phyloP scores from a whole-genome alignment of 441 rosid genomes.

The Hura crepitans region DNA sequence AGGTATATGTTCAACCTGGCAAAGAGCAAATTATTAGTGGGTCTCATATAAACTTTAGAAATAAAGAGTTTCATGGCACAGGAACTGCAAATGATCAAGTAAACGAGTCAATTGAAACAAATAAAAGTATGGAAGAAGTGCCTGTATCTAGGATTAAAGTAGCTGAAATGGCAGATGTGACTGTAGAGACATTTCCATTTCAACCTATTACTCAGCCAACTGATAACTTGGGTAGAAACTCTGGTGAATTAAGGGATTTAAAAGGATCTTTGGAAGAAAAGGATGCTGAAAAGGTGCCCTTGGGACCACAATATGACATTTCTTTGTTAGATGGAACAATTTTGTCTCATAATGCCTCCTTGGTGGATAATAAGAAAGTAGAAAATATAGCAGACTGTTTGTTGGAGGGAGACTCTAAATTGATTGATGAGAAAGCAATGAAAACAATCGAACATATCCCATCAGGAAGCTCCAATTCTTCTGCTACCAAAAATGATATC shows the following conservation, averaged over 20 bases:
- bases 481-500: slow-evolving; percentile 7
- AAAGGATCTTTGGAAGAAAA: slow-evolving; percentile 29
- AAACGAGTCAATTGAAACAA: slow-evolving; percentile 21
- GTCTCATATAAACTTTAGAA: slow-evolving; percentile 25
- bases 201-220: slow-evolving; percentile 30
- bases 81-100: slow-evolving; percentile 25
- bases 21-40: slow-evolving; percentile 31
- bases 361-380: slow-evolving; percentile 23
- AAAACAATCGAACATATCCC: slow-evolving; percentile 27
- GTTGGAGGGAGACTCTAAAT: slow-evolving; percentile 20
- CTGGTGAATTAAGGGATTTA: slow-evolving; percentile 22
- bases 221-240: slow-evolving; percentile 24
- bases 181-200: slow-evolving; percentile 65
- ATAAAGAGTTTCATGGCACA: slow-evolving; percentile 28
- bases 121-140: slow-evolving; percentile 14
- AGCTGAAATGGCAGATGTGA: slow-evolving; percentile 39
- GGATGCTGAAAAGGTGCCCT: slow-evolving; percentile 28
- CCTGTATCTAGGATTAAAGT: slow-evolving; percentile 27
- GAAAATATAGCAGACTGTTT: slow-evolving; percentile 16
- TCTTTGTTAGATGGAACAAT: slow-evolving; percentile 19
- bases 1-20: slow-evolving; percentile 24
- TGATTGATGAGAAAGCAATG: slow-evolving; percentile 27
- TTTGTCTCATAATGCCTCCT: slow-evolving; percentile 26
- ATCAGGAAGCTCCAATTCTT: slow-evolving; percentile 27
- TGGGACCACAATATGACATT: slow-evolving; percentile 23